Base-by-base conservation (phyloP, 2,329 filamentous ascomycete species). In the Colletotrichum cereale region DNA sequence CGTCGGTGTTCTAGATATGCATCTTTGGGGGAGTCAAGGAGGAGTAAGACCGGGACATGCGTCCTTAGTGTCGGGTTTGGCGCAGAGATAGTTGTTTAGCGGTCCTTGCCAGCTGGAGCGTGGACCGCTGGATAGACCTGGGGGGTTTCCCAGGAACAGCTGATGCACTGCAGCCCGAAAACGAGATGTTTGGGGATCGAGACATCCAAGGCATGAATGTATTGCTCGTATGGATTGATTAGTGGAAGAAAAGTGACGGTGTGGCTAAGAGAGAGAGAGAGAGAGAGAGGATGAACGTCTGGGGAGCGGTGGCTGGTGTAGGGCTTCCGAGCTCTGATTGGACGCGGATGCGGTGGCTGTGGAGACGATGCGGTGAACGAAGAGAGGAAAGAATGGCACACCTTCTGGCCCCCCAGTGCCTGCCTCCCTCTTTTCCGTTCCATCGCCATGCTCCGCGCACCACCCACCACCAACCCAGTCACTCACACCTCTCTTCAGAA, bases 401-500 rank as follows among this genome's bases (percentile, higher is more conserved):
- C 44, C 34, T 24, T 47, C 57, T 24, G 21, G 12, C 34, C 16
- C 36, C 67, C 67, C 36, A 56, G 44, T 68, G 64, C 68, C 68
- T 58, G 64, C 68, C 68, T 53, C 42, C 50, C 42, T 71, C 36
- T 58, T 67, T 71, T 71, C 29, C 18, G 36, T 53, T 29, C 12
- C 26, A 31, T 26, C n/a, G 1, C n/a, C 34, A 24, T 36, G 31
- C n/a, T 50, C 47, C 47, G 5, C 24, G n/a, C 56, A 38, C 12
- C 53, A 42, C 26, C 47, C 24, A 52, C 26, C 12, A 31, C 50
- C 26, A 21, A 16, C 7, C 2, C 48, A 16, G 8, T 10, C 47
- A 52, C 16, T 18, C 50, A 53, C 26, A 36, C 26, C 21, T 53
- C 64, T 48, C 44, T 11, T 52, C 62, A 44, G 40, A 5, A 18